Evolutionary conservation across 768 basidiomycete genomes (phyloP), one percentile per base, ranked within the genome.

Genomic region (Exsudoporus frostii): DNA sequence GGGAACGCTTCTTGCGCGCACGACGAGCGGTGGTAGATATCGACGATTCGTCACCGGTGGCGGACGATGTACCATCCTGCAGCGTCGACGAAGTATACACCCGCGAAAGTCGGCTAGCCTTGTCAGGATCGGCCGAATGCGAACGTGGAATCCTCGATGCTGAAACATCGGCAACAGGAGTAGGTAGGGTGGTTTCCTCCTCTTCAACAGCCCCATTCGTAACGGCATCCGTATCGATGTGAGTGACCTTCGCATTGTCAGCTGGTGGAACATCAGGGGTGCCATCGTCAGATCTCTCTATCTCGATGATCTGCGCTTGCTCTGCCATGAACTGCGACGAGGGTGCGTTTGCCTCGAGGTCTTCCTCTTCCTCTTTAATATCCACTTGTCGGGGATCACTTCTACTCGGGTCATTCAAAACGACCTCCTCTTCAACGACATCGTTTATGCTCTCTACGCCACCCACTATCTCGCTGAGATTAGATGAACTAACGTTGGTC

Each of bases 71-170:
- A 14, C 76, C 78, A 48, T 79, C 80, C 48, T 76, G 65, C 47
- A 71, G 71, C 3, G 79, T 77, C 22, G 82, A 85, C 32, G 79
- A 73, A 20, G 80, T 75, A 62, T 80, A 86, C 2, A 76, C 74
- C 36, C 87, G 83, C 17, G 86, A 80, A 42, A 85, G 67, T 41
- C 81, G 79, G 20, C 74, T 74, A 20, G 79, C 72, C 60, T 76
- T 84, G 69, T 84, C 85, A 7, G 87, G 88, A 65, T 91, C 89
- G 9, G 84, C 88, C 9, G 91, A 92, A 53, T 89, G 88, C 6
- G 91, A 91, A 20, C 90, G 87, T 37, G 80, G 84, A 44, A 88
- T 77, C 38, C 86, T 78, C 24, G 75, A 62, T 27, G 73, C 36
- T 37, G 70, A 65, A 34, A 67, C 39, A 29, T 71, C 71, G 3